Percentiles rank a stretch among this genome's conserved stretches.
Evolutionary conservation across 140 eudicot species (phyloP).

Genomic region (Stevia rebaudiana): DNA sequence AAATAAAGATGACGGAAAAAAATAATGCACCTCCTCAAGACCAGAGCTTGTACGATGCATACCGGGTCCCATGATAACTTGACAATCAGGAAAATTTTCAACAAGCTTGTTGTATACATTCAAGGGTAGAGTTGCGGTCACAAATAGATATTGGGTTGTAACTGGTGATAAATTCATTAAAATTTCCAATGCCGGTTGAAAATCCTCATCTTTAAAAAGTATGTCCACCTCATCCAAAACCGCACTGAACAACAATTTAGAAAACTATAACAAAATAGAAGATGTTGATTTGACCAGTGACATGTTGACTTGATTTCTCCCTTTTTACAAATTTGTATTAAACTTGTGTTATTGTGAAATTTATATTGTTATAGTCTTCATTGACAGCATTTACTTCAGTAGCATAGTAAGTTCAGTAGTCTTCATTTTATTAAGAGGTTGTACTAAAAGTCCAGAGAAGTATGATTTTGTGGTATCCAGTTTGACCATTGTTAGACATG

Average conservation of each 20-base stretch:
- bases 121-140: conserved; percentile 90
- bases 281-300: background rate
- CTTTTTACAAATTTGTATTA: background rate
- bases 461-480: too few species aligned
- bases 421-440: too few species aligned
- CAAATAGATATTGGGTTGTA: conserved; percentile 81
- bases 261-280: background rate
- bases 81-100: conserved; percentile 78
- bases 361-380: background rate
- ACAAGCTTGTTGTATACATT: conserved; percentile 75
- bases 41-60: conserved; percentile 91
- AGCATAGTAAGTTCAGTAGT: background rate
- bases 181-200: conserved; percentile 67
- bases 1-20: background rate
- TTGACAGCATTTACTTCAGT: background rate
- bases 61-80: conserved; percentile 89
- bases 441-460: too few species aligned
- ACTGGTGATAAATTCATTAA: conserved; percentile 68
- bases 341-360: background rate
- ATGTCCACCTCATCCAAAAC: conserved; percentile 94
- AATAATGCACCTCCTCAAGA: conserved; percentile 71
- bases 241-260: conserved; percentile 39
- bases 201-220: conserved; percentile 83
- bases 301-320: background rate
- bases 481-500: too few species aligned